Base-by-base conservation (phyloP, 1,139 yeast genomes). In the Sugiyamaella xylanicola region DNA sequence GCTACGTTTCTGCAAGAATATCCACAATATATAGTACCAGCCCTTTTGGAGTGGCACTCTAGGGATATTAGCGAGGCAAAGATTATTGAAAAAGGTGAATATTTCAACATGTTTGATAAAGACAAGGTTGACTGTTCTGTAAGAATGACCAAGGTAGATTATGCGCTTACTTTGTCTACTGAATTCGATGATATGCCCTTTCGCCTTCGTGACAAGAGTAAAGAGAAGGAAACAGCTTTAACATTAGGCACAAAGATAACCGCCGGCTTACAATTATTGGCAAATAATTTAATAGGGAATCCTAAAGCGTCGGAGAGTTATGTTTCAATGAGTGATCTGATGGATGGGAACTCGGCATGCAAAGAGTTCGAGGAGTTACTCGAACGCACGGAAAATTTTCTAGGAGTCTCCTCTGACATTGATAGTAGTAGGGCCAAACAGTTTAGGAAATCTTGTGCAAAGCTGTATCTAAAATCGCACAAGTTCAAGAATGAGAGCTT, bases 201-300 rank as follows among this genome's bases (percentile, higher is more conserved):
- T 53, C 1, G 64, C n/a, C n/a, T n/a, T n/a, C n/a, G n/a, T n/a
- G n/a, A n/a, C n/a, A n/a, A n/a, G n/a, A n/a, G n/a, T n/a, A n/a
- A 53, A 2, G 61, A 56, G 37, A 58, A 54, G 3, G 53, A 48
- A 11, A 56, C 50, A 2, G 62, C 57, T 5, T 16, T 21, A 3
- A 25, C 29, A 20, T 43, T 67, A n/a, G 71, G 72, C 1, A 57
- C 60, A 54, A 68, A 67, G 46, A 40, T 69, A 8, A 57, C 68
- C 4, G 59, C 64, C 16, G 72, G 68, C 1, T 55, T 68, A 48
- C 69, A 65, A 41, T 49, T 67, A 39, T 55, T 68, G 35, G 57
- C 56, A 3, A 41, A 53, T 20, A 50, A 53, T 15, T 22, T 47
- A 15, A 7, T 42, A 42, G 13, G 35, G 42, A 15, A 42, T 37